Evolutionary conservation across 495 filamentous ascomycete species (phyloP).

Genomic region (Hypoxylon crocopeplum): DNA sequence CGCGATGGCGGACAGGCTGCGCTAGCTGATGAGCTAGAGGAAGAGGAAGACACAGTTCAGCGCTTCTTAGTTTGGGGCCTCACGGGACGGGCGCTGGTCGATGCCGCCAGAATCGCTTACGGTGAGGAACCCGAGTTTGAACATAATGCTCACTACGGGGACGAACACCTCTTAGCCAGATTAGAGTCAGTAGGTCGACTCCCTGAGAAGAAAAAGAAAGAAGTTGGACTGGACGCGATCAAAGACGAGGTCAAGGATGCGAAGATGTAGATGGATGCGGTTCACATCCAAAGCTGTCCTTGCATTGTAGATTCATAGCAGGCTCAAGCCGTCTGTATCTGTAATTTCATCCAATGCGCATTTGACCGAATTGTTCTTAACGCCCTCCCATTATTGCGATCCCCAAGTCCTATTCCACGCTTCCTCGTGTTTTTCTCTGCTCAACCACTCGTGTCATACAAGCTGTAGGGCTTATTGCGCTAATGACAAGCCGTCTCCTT

Average conservation of each 20-base stretch:
- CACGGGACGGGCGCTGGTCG: constrained; percentile 87
- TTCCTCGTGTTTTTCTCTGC: background rate
- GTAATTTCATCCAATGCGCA: constrained; percentile 5
- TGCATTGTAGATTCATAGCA: constrained; percentile 31
- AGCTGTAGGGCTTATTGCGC: background rate
- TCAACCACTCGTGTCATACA: background rate
- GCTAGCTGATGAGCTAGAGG: constrained; percentile 36
- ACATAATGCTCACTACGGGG: constrained; percentile 79
- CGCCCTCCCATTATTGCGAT: background rate
- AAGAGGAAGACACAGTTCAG: constrained; percentile 50
- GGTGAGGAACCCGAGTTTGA: constrained; percentile 81
- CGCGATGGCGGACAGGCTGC: constrained; percentile 41
- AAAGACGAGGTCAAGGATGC: constrained; percentile 64
- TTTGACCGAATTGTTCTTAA: background rate
- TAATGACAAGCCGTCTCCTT: constrained; percentile 94
- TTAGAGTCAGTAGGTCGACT: constrained; percentile 68
- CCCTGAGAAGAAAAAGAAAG: constrained; percentile 56
- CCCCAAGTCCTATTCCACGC: background rate
- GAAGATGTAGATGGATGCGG: constrained; percentile 53
- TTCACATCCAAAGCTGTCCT: constrained; percentile 2
- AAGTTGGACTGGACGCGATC: constrained; percentile 60
- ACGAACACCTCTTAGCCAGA: constrained; percentile 74
- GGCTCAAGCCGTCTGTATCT: constrained; percentile 33
- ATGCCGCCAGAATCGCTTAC: constrained; percentile 85
- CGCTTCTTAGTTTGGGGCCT: constrained; percentile 88